Base-by-base conservation (phyloP, 164 flowering plant species). In the Magnolia kwangsiensis region DNA sequence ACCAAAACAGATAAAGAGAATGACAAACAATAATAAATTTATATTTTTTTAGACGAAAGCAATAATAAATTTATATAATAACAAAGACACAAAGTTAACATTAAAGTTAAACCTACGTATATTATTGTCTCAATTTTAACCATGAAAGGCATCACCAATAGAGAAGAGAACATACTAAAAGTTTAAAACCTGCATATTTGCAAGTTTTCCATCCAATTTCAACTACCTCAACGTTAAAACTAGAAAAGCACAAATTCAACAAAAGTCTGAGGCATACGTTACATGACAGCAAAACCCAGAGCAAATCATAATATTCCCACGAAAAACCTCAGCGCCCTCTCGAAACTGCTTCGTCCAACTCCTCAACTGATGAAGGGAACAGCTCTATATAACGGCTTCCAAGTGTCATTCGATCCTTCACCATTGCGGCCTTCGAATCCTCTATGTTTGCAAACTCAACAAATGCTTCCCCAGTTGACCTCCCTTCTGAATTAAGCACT, bases 351-450 rank as follows among this genome's bases (percentile, higher is more conserved):
- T 88, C 94, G 14, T 91, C 94, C 88, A 91, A 73, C 77, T 92
- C 98, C 80, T 90, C 90, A 1, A 65, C 80, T 10, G 92, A 80
- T 10, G 99, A 90, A 8, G 96, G 92, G 63, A 92, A 93, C 70
- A 95, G 82, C 82, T 95, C 99, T 23, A 95, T 88, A 61, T 95
- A 95, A 64, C 99, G 98, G 81, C 87, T 90, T 63, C 97, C 95
- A 31, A 95, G 86, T 2, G 92, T 86, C 97, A 83, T 95, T 77
- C 97, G 84, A 76, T 95, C 99, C 80, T 89, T 92, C 11, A 78
- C 83, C 99, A 95, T 93, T 8, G 98, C 98, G 18, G 90, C 95
- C 79, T 83, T 95, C 14, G 98, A 90, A 73, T 95, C 95, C 58
- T 91, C 95, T 5, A 90, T 84, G 72, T 82, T 86, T 7, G 82